Base-by-base conservation (phyloP, 1,284 basidiomycete species). In the Ganoderma multipileum region DNA sequence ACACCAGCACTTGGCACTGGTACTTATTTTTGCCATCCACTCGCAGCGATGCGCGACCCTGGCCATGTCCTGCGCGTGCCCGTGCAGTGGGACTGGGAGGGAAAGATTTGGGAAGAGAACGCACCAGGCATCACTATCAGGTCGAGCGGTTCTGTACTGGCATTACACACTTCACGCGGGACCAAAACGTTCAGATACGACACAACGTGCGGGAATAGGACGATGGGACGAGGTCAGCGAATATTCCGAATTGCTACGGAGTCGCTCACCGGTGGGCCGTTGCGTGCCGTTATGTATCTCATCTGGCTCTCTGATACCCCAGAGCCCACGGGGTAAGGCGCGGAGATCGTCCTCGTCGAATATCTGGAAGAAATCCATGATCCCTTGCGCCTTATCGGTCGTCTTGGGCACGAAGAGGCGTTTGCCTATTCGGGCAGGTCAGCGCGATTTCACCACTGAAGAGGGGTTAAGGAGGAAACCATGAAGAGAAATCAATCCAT, bases 301-400 rank as follows among this genome's bases (percentile, higher is more conserved):
- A 0, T 80, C 81, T 0, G 92, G 92, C 74, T 94, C 91, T 68
- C 85, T 87, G 75, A 94, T 93, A 0, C 90, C 92, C 92, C 92
- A 94, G 38, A 83, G 73, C 1, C 91, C 91, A 58, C 74, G 79
- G 2, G 87, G 86, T 12, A 94, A 82, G 0, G 84, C 78, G 1
- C 79, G 78, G 18, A 92, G 82, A 79, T 94, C 92, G 1, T 86
- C 81, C 39, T 82, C 77, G 66, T 82, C 83, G 73, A 91, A 86
- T 30, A 93, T 78, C 69, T 84, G 85, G 47, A 93, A 79, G 61
- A 93, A 86, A 65, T 92, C 86, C 91, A 94, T 94, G 39, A 80
- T 76, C 3, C 85, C 86, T 11, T 80, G 77, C 50, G 80, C 80
- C 1, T 81, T 76, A 41, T 78, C 68, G 71, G 82, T 81, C 62